phyloP scores from a whole-genome alignment of 495 filamentous ascomycete genomes.

The Aspergillus saccharolyticus region DNA sequence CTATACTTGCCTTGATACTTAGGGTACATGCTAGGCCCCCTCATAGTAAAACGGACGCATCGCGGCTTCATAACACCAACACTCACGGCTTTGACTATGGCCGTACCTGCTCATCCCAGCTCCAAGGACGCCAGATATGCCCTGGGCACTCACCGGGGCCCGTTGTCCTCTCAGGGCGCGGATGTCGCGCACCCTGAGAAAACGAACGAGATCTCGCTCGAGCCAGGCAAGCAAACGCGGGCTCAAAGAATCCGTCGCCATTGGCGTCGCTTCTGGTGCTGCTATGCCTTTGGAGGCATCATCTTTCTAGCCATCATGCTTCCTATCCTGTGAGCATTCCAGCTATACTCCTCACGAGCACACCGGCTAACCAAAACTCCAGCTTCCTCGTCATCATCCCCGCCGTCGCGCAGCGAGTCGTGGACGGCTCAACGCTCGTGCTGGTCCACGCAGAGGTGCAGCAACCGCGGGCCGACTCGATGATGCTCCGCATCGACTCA shows the following conservation, averaged over 20 bases:
- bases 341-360: background rate
- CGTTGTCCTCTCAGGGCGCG: conserved; percentile 20
- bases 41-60: no score
- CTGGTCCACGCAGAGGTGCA: conserved; percentile 33
- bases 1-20: background rate
- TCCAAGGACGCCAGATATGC: conserved; percentile 32
- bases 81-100: conserved; percentile 9
- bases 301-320: conserved; percentile 39
- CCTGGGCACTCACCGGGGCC: conserved; percentile 34
- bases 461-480: conserved; percentile 28
- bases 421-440: conserved; percentile 35
- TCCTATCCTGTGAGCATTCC: conserved; percentile 30
- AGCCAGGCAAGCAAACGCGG: conserved; percentile 22
- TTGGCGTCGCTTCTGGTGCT: conserved; percentile 41
- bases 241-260: conserved; percentile 29
- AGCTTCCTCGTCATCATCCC: conserved; percentile 43
- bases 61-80: no score
- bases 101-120: conserved; percentile 25
- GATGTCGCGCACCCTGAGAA: conserved; percentile 30
- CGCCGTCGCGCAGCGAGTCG: conserved; percentile 39
- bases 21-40: background rate
- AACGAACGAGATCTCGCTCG: conserved; percentile 27
- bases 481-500: conserved; percentile 30
- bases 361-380: background rate
- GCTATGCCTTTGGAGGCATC: conserved; percentile 32